Evolutionary conservation across 345 rosid species (phyloP), one percentile per base, ranked within the genome.

Genomic region (Linum usitatissimum): DNA sequence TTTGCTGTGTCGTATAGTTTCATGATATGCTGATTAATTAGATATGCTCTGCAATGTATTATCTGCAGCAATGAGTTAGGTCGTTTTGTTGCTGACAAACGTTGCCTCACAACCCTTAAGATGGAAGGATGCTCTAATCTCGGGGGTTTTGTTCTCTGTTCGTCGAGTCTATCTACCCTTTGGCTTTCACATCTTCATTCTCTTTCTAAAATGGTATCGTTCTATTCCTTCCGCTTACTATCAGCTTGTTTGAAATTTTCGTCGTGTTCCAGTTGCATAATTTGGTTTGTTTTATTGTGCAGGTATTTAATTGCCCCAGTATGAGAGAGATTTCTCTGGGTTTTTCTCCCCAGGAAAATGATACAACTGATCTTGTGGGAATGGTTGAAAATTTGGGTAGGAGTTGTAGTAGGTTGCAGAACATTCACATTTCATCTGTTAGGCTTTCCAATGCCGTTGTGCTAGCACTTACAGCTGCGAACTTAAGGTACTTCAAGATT

Each of bases 61-160:
- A 9, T 58, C 42, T 77, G 77, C 71, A 90, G 97, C 45, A 93
- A 88, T 76, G 99, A 90, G 75, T 66, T 94, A 68, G 81, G 84
- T 74, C 96, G 97, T 55, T 94, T 90, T 88, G 96, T 94, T 66
- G 90, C 99, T 51, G 89, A 88, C 71, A 90, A 82, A 71, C 86
- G 86, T 68, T 84, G 91, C 74, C 88, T 88, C 10, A 75, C 73
- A 60, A 79, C 73, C 73, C 89, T 94, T 71, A 90, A 94, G 83
- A 85, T 94, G 96, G 95, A 86, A 76, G 96, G 97, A 21, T 90
- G 96, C 76, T 77, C 89, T 62, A 90, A 84, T 77, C 80, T 94
- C 54, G 96, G 93, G 55, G 89, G 91, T 60, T 76, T 90, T 74
- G 61, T 78, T 39, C 86, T 94, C 66, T 76, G 81, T 79, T 94